Evolutionary conservation across 495 filamentous ascomycete species (phyloP).

Genomic region (Darksidea phi): DNA sequence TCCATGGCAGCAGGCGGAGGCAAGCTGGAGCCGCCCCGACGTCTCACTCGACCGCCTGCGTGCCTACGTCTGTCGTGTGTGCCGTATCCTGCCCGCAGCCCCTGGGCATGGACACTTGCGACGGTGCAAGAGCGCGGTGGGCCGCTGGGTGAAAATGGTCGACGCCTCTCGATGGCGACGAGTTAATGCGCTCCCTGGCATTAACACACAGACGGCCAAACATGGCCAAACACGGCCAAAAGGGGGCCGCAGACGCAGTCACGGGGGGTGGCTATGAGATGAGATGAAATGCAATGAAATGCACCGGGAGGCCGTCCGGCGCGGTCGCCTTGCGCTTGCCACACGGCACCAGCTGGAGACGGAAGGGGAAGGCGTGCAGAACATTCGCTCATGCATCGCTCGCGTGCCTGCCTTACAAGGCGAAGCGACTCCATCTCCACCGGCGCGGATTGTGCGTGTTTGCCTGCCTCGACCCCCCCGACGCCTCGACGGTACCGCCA

Average conservation of each 20-base stretch:
- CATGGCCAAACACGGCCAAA: background rate
- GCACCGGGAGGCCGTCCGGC: no score
- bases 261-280: no score
- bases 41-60: conserved; percentile 12
- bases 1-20: conserved; percentile 7
- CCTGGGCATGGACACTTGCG: background rate
- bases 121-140: background rate
- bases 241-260: background rate
- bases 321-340: background rate
- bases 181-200: conserved; percentile 14
- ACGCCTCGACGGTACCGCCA: no score
- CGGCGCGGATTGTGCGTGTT: background rate
- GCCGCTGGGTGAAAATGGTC: conserved; percentile 4
- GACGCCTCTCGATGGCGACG: conserved; percentile 22
- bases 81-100: no score
- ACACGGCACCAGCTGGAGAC: background rate
- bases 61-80: background rate
- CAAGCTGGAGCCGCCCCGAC: conserved; percentile 26
- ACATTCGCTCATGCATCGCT: background rate
- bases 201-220: conserved; percentile 8
- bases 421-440: background rate
- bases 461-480: no score
- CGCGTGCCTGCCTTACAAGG: background rate
- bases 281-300: no score
- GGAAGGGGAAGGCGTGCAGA: background rate